phyloP scores from a whole-genome alignment of 2,329 filamentous ascomycete genomes.

The Scedosporium aurantiacum region DNA sequence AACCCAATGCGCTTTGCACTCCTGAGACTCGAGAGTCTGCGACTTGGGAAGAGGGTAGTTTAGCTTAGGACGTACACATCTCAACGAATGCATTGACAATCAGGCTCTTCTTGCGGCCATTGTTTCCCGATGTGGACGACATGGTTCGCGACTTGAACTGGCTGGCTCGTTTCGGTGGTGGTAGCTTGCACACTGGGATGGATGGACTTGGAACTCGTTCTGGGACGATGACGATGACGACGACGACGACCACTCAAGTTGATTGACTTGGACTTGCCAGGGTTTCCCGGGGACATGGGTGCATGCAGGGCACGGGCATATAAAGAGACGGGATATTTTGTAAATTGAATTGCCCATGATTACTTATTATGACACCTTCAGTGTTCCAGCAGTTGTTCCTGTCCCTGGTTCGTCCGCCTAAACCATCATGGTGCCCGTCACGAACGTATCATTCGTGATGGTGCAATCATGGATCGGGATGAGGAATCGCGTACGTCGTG shows the following conservation, averaged over 20 bases:
- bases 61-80: conserved; percentile 14
- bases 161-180: too few species aligned
- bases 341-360: not conserved
- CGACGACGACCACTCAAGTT: not conserved
- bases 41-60: not conserved
- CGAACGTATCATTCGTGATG: not conserved
- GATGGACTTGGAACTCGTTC: conserved; percentile 7
- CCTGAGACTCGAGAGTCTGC: not conserved
- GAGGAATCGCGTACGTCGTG: not conserved
- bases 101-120: conserved; percentile 23
- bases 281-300: too few species aligned
- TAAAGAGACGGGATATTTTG: too few species aligned
- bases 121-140: not conserved
- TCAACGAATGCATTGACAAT: conserved; percentile 33
- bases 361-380: not conserved
- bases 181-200: conserved; percentile 6
- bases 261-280: too few species aligned
- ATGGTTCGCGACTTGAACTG: not conserved
- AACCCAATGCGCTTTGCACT: too few species aligned
- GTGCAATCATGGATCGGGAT: not conserved
- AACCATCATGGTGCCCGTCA: not conserved
- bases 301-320: too few species aligned
- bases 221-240: not conserved
- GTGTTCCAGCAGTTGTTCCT: not conserved
- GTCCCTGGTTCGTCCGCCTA: not conserved